These are phyloP conservation scores for Mortierella antarctica DNA, from an alignment of 192 early-diverging fungal species.

Conservation along the genomic window DNA sequence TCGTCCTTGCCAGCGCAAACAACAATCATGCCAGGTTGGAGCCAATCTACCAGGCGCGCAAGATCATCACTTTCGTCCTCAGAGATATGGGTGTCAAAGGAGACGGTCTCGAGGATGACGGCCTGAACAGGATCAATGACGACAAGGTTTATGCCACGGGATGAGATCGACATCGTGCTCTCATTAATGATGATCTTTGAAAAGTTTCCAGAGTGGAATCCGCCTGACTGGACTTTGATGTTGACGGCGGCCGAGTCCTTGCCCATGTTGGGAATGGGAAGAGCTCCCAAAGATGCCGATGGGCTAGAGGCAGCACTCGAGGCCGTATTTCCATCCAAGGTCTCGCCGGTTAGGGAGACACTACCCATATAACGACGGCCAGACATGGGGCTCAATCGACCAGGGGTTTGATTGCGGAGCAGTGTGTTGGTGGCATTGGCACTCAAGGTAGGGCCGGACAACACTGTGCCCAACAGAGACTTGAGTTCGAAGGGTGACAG, in stretches of 20 bases:
- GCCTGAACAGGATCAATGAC: conserved; percentile 79
- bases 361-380: conserved; percentile 6
- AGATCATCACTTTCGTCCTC: conserved; percentile 72
- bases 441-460: conserved; percentile 69
- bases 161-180: conserved; percentile 59
- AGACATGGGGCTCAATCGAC: conserved; percentile 47
- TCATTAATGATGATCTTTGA: conserved; percentile 70
- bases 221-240: conserved; percentile 77
- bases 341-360: neutral
- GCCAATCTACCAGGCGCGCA: conserved; percentile 70
- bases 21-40: conserved; percentile 75
- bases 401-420: conserved; percentile 55
- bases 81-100: conserved; percentile 82
- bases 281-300: conserved; percentile 23
- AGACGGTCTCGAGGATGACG: conserved; percentile 70
- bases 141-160: conserved; percentile 82
- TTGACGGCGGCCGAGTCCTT: conserved; percentile 57
- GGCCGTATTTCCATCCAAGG: neutral
- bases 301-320: conserved; percentile 23
- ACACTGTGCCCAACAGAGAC: conserved; percentile 75
- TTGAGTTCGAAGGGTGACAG: conserved; percentile 86
- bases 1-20: conserved; percentile 77
- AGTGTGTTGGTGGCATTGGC: conserved; percentile 54
- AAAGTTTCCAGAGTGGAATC: conserved; percentile 81
- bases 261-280: conserved; percentile 45